Base-by-base conservation (phyloP, 2,329 filamentous ascomycete species). In the Chaetomium sp. region DNA sequence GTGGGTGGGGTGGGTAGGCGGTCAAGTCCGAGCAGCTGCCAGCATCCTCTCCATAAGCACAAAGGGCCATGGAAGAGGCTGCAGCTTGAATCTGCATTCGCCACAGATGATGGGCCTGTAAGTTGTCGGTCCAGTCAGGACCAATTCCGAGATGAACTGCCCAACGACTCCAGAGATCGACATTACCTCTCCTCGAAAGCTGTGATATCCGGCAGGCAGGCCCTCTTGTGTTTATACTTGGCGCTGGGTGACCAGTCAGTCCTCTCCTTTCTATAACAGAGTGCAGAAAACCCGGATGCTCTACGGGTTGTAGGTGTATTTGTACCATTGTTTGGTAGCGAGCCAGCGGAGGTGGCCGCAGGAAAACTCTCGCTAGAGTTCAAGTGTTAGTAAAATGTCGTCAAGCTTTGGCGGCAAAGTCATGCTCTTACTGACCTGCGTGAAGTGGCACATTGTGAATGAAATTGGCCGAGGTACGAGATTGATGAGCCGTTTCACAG, bases 321-420 rank as follows among this genome's bases (percentile, higher is more conserved):
- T 47, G 7, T 38, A 62, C 56, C 64, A 59, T 16, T 62, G 59
- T 6, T 60, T 62, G 6, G 55, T 60, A 2, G 59, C 49, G 16
- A 62, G 50, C 64, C 64, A 62, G 13, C 35, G 38, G 23, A 60
- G 51, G 42, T 59, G 64, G 35, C 60, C 61, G 38, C 64, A 66
- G 2, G 61, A 58, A 16, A 49, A 63, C 33, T 66, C 61, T 23
- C 57, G 57, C 57, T 66, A 35, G 2, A 50, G 29, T 23, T 21
- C 3, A 13, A 25, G 12, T 19, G 53, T 56, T 8, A 56, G 31
- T 19, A 27, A 16, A 16, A 13, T 16, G 12, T 53, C 27, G 27
- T 1, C 23, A 53, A n/a, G 16, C 12, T 29, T 19, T 8, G 25
- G 23, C 25, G 4, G 5, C 23, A 2, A 19, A 3, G 9, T n/a